These are phyloP conservation scores for Apium graveolens DNA, from an alignment of 129 eudicot genomes.

Conservation along the genomic window DNA sequence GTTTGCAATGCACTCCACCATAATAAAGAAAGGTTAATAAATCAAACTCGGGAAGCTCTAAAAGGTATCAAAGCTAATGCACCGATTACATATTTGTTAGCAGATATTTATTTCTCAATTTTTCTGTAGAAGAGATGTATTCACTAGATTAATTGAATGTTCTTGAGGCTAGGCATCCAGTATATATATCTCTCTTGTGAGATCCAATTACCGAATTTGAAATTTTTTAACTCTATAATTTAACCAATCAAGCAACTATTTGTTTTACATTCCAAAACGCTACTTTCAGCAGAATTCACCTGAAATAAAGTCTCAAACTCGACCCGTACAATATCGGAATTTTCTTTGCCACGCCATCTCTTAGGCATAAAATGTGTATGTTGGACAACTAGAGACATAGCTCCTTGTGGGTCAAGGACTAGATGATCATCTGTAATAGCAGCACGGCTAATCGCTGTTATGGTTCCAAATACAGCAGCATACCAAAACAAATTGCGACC, in stretches of 20 bases:
- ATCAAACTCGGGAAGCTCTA: not conserved
- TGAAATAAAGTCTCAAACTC: constrained; percentile 91
- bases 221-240: not conserved
- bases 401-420: constrained; percentile 80
- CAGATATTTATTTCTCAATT: not conserved
- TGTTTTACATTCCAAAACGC: not conserved
- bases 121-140: not conserved
- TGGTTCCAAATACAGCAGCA: constrained; percentile 91
- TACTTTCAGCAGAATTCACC: constrained; percentile 38
- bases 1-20: not conserved
- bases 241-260: not conserved
- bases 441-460: constrained; percentile 90
- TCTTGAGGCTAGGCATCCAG: not conserved
- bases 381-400: constrained; percentile 73
- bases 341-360: constrained; percentile 86
- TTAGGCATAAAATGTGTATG: constrained; percentile 94
- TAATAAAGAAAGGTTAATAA: not conserved
- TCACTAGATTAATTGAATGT: not conserved
- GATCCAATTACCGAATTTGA: not conserved
- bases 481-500: constrained; percentile 97
- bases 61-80: not conserved
- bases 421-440: constrained; percentile 73
- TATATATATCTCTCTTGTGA: constrained; percentile 35
- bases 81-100: not conserved
- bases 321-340: constrained; percentile 56